Conservation (phyloP, 2,329 filamentous ascomycete species). For the Fusarium xylarioides region DNA sequence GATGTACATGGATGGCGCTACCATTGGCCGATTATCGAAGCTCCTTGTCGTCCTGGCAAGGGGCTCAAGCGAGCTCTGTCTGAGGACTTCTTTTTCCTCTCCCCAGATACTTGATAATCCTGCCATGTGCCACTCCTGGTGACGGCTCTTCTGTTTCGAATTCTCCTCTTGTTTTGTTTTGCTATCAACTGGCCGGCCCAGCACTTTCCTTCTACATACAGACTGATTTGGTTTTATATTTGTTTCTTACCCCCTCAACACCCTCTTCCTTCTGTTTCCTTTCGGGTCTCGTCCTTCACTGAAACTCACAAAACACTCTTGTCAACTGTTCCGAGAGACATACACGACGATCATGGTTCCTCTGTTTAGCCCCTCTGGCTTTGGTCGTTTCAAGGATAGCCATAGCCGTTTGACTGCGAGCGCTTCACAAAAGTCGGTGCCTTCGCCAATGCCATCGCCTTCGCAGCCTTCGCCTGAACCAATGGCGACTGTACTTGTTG, state of each 20-base stretch:
- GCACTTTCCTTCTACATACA: conserved; percentile 18
- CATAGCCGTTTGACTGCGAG: conserved; percentile 14
- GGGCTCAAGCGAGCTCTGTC: conserved; percentile 37
- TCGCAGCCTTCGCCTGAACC: conserved; percentile 36
- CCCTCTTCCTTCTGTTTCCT: conserved; percentile 25
- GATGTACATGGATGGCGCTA: conserved; percentile 9
- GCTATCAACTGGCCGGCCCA: conserved; percentile 38
- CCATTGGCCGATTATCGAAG: conserved; percentile 15
- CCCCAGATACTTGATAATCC: conserved; percentile 38
- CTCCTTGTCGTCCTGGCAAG: conserved; percentile 19
- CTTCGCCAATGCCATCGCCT: conserved; percentile 31
- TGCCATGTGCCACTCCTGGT: conserved; percentile 33
- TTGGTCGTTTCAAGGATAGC: conserved; percentile 35
- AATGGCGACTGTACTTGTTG: conserved; percentile 53
- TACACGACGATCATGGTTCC: conserved; percentile 33
- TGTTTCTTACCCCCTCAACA: conserved; percentile 29
- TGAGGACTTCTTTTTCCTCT: conserved; percentile 26
- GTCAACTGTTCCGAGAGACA: conserved; percentile 5
- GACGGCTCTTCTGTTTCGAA: conserved; percentile 37
- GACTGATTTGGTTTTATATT: conserved; percentile 19
- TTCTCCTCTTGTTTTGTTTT: conserved; percentile 32
- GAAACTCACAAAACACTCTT: conserved; percentile 14
- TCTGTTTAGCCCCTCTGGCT: conserved; percentile 36
- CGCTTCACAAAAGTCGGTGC: conserved; percentile 37
- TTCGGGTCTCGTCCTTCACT: conserved; percentile 27